Evolutionary conservation across 2,329 filamentous ascomycete genomes (phyloP).

Genomic region (Neonectria neomacrospora): DNA sequence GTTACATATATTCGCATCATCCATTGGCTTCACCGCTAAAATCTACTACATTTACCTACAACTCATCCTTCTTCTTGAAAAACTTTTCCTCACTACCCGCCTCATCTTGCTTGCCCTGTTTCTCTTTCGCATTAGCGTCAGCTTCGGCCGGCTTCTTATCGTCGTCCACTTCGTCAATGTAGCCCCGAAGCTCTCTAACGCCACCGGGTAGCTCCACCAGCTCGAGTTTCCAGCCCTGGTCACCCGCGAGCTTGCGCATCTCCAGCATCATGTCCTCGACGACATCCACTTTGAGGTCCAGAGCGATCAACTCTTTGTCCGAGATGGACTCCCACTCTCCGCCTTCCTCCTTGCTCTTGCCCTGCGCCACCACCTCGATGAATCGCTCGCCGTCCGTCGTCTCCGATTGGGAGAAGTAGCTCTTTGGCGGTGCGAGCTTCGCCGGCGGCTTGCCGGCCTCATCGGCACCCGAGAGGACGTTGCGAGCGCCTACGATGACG

Average conservation of each 20-base stretch:
- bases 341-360: conserved; percentile 64
- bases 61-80: conserved; percentile 61
- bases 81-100: conserved; percentile 63
- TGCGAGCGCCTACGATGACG: conserved; percentile 62
- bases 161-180: conserved; percentile 69
- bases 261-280: conserved; percentile 76
- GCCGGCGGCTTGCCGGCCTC: conserved; percentile 60
- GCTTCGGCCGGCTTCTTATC: conserved; percentile 36
- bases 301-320: conserved; percentile 73
- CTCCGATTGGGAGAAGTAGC: conserved; percentile 48
- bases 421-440: conserved; percentile 58
- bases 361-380: conserved; percentile 59
- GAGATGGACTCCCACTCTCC: conserved; percentile 70
- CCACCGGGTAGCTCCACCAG: conserved; percentile 74
- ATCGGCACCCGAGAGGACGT: conserved; percentile 58
- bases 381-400: conserved; percentile 43
- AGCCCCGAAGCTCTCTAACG: conserved; percentile 72
- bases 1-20: neutral
- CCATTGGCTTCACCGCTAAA: conserved; percentile 26
- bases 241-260: conserved; percentile 74
- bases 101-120: conserved; percentile 24
- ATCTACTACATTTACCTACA: conserved; percentile 11
- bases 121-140: conserved; percentile 37
- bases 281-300: conserved; percentile 73
- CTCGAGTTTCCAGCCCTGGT: conserved; percentile 83